Base-by-base conservation (phyloP, 371 early-diverging fungal genomes). In the Zopfochytrium polystomum region DNA sequence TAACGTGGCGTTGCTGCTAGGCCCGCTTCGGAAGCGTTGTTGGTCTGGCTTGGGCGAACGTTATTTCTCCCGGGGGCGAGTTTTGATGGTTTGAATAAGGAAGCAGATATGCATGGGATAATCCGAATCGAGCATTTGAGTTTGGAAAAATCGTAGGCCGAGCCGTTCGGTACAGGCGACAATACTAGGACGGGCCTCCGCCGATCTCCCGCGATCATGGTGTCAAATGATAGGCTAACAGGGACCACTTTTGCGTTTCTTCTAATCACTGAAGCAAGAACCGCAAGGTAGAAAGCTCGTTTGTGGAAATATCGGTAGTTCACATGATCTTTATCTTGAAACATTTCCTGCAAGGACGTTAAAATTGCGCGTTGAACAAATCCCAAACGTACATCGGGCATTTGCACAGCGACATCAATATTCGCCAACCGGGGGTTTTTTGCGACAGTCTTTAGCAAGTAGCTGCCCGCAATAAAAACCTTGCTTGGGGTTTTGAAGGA, bases 281-380 rank as follows among this genome's bases (percentile, higher is more conserved):
- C 81, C 0, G 93, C 82, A 34, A 96, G 73, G 68, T 93, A 98
- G 66, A 87, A 95, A 0, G 95, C 89, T 44, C 97, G 86, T 70
- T 98, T 98, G 75, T 94, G 83, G 65, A 93, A 91, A 71, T 98
- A 98, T 50, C 96, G 83, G 71, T 89, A 82, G 80, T 98, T 95
- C 69, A 93, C 66, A 63, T 88, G 82, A 70, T 98, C 98, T 68
- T 95, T 93, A 54, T 95, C 93, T 66, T 87, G 86, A 68, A 95
- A 91, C 29, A 95, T 63, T 1, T 67, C 62, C 77, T 84, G 55
- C 32, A 33, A 30, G 53, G 1, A 18, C 22, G 11, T 52, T 20
- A 58, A 27, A 4, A 43, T 1, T 54, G 5, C 13, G 22, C 47
- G 25, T 25, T 15, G 47, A 47, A 47, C 47, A 5, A 22, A 47